These are phyloP conservation scores for Metrosideros polymorpha DNA, from an alignment of 441 rosid species.

Conservation along the genomic window DNA sequence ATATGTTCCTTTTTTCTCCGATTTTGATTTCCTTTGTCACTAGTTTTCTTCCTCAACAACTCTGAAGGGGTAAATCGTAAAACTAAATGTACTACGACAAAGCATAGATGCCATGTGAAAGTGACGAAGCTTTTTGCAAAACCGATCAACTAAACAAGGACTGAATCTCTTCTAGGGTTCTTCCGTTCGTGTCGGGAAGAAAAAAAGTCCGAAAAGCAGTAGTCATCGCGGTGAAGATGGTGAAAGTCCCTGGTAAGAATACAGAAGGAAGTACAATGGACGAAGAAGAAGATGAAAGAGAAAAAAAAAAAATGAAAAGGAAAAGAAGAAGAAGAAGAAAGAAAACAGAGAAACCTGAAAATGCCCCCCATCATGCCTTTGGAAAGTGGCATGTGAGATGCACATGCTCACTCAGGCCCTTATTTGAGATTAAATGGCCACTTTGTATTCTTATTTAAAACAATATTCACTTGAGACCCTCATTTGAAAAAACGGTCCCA, in stretches of 20 bases:
- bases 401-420: no score
- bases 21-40: background rate
- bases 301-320: no score
- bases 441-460: no score
- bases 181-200: constrained; percentile 93
- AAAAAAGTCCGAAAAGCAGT: constrained; percentile 47
- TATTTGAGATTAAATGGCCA: no score
- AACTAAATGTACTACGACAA: background rate
- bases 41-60: background rate
- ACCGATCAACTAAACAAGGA: constrained; percentile 61
- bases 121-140: background rate
- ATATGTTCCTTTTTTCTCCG: background rate
- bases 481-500: no score
- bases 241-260: constrained; percentile 7
- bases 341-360: no score
- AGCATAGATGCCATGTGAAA: background rate
- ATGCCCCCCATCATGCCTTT: no score
- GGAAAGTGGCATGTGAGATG: no score
- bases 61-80: background rate
- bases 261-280: no score
- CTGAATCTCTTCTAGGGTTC: constrained; percentile 86
- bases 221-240: constrained; percentile 44
- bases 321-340: no score
- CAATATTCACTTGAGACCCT: no score
- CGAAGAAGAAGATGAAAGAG: no score